phyloP scores from a whole-genome alignment of 352 stramenopile species.

The Globisporangium megalacanthum region DNA sequence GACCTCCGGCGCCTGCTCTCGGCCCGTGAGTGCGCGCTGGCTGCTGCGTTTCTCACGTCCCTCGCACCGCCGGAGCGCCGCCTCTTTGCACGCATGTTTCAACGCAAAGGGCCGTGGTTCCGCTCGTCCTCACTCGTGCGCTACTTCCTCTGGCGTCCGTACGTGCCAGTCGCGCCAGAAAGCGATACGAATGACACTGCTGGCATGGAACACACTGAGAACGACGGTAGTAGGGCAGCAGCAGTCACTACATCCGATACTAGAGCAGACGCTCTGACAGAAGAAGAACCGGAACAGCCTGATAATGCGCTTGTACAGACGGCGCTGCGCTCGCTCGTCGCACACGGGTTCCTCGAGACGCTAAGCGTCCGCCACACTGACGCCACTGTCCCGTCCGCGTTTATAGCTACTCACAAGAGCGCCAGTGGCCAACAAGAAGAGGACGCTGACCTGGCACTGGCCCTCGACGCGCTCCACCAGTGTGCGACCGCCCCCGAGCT shows the following conservation, averaged over 20 bases:
- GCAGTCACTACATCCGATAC: background rate
- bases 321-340: constrained; percentile 5
- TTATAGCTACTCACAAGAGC: background rate
- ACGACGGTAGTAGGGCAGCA: background rate
- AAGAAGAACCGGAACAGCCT: background rate
- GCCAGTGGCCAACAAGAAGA: background rate
- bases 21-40: constrained; percentile 31
- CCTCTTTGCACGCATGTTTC: constrained; percentile 73
- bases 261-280: background rate
- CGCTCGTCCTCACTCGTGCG: constrained; percentile 51
- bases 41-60: constrained; percentile 36
- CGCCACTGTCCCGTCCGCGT: background rate
- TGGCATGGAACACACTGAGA: background rate
- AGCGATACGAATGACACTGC: background rate
- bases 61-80: constrained; percentile 47
- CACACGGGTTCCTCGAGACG: constrained; percentile 7
- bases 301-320: constrained; percentile 10
- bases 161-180: background rate
- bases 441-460: constrained; percentile 11
- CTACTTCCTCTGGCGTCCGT: constrained; percentile 32
- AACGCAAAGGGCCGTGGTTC: constrained; percentile 75
- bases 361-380: background rate
- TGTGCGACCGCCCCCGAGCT: constrained; percentile 46
- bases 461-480: constrained; percentile 48
- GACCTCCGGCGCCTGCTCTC: constrained; percentile 52